These are phyloP conservation scores for Metarhizium humberi DNA, from an alignment of 2,329 filamentous ascomycete genomes.

Conservation along the genomic window DNA sequence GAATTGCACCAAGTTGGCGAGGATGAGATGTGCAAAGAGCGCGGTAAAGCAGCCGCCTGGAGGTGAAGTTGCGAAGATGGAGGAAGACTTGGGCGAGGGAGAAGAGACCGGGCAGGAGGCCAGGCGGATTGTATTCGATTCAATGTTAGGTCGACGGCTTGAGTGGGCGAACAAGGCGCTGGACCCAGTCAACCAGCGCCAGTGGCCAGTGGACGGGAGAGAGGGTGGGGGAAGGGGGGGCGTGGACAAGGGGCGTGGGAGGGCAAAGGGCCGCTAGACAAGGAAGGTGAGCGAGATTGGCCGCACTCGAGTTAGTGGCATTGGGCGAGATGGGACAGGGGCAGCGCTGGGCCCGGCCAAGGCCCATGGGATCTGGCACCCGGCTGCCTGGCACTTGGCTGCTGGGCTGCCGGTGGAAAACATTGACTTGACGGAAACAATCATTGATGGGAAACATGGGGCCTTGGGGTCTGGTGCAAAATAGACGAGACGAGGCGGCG, in stretches of 20 bases:
- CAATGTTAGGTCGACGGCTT: too few relatives aligned
- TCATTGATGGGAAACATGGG: not conserved
- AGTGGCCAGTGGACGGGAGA: not conserved
- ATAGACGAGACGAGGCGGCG: not conserved
- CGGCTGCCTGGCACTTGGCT: too few relatives aligned
- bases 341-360: not conserved
- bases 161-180: not conserved
- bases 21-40: slow-evolving; percentile 5
- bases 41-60: slow-evolving; percentile 2
- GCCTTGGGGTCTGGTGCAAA: too few relatives aligned
- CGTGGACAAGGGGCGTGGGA: not conserved
- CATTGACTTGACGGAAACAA: too few relatives aligned
- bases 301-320: not conserved
- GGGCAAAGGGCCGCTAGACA: not conserved
- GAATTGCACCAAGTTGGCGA: slow-evolving; percentile 41
- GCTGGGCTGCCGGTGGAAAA: too few relatives aligned
- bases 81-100: slow-evolving; percentile 7
- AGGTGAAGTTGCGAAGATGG: slow-evolving; percentile 5
- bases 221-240: not conserved
- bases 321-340: not conserved
- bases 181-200: too few relatives aligned
- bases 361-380: not conserved
- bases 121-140: not conserved
- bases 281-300: not conserved
- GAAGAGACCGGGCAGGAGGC: slow-evolving; percentile 1